phyloP scores from a whole-genome alignment of 129 eudicot genomes.

The Flaveria sonorensis region DNA sequence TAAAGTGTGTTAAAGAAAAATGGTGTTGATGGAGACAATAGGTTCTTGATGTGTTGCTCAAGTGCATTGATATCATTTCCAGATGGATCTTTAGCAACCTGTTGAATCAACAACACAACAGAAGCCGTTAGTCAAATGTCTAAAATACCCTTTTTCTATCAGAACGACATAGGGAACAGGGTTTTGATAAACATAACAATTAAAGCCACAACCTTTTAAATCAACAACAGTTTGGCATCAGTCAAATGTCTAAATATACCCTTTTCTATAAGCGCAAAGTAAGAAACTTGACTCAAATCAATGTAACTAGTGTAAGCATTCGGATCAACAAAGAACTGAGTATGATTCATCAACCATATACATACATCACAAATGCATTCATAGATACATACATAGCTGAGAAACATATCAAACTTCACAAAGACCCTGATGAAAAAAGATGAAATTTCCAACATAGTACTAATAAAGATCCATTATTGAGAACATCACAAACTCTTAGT shows the following conservation, averaged over 20 bases:
- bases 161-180: neutral
- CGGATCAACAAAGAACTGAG: neutral
- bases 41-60: conserved; percentile 55
- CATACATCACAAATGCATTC: neutral
- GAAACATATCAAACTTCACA: neutral
- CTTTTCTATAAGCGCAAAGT: neutral
- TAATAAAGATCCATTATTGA: neutral
- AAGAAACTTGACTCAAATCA: neutral
- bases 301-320: neutral
- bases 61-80: conserved; percentile 55
- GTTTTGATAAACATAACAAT: neutral
- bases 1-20: conserved; percentile 13
- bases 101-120: neutral
- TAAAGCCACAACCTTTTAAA: neutral
- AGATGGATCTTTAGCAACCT: conserved; percentile 58
- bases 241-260: neutral
- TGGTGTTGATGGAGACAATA: conserved; percentile 44
- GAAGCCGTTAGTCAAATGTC: neutral
- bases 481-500: neutral
- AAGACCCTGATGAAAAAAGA: neutral
- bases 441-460: neutral
- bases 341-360: neutral
- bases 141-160: neutral
- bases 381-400: neutral
- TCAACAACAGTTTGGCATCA: neutral